Percentiles rank a stretch among this genome's conserved stretches.
phyloP scores from a whole-genome alignment of 164 flowering plant species.

The Nymphaea colorata region DNA sequence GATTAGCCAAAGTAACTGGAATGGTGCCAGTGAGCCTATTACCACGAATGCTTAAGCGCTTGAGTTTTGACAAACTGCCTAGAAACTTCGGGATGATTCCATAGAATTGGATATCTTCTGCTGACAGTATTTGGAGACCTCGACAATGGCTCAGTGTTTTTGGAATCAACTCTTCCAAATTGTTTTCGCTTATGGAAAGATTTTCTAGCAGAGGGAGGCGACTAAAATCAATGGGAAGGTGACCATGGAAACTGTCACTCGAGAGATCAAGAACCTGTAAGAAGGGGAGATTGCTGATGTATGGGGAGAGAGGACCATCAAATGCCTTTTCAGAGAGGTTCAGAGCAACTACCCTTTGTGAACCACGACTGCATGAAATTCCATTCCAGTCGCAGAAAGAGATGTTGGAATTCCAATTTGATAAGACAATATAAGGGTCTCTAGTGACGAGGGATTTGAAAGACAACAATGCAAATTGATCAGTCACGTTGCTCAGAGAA shows the following conservation, averaged over 20 bases:
- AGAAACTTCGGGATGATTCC: slow-evolving; percentile 9
- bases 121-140: slow-evolving; percentile 1
- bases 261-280: slow-evolving; percentile 1
- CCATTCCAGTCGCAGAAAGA: slow-evolving; percentile 24
- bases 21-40: slow-evolving; percentile 9
- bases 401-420: slow-evolving; percentile 12
- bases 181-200: slow-evolving; percentile 5
- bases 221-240: slow-evolving; percentile 6
- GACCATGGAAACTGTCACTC: slow-evolving; percentile 14
- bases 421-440: slow-evolving; percentile 12
- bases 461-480: slow-evolving; percentile 18
- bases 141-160: slow-evolving; percentile 5
- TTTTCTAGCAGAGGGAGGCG: slow-evolving; percentile 4
- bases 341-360: slow-evolving; percentile 11
- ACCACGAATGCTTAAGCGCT: slow-evolving; percentile 3
- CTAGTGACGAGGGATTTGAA: slow-evolving; percentile 14
- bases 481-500: too few relatives aligned
- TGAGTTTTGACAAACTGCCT: slow-evolving; percentile 4
- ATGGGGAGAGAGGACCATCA: slow-evolving; percentile 13
- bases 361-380: slow-evolving; percentile 12
- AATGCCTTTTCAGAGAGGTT: slow-evolving; percentile 13
- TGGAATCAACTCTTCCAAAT: slow-evolving; percentile 8
- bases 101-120: slow-evolving; percentile 4
- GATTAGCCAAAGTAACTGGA: slow-evolving; percentile 7
- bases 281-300: slow-evolving; percentile 18